Percentiles rank a stretch among this genome's conserved stretches.
Conservation (phyloP, 768 basidiomycete species). For the Boletus tylopilopsis region DNA sequence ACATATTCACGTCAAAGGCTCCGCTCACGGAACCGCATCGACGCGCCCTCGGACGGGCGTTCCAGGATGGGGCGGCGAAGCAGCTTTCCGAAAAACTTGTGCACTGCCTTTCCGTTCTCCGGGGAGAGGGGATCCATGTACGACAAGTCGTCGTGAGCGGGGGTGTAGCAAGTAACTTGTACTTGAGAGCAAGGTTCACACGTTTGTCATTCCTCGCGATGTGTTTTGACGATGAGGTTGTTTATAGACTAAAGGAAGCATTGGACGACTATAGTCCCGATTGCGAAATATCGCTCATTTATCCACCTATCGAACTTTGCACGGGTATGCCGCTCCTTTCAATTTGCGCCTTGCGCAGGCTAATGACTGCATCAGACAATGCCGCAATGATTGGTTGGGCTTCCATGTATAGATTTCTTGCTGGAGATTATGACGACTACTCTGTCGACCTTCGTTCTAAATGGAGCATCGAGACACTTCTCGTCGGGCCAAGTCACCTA, state of each 20-base stretch:
- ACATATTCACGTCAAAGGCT: conserved; percentile 41
- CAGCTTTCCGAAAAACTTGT: conserved; percentile 76
- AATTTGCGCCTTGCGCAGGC: background rate
- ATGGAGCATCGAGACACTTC: conserved; percentile 69
- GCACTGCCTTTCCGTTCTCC: conserved; percentile 35
- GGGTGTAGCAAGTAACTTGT: conserved; percentile 87
- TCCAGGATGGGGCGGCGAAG: conserved; percentile 65
- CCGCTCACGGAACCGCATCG: conserved; percentile 24
- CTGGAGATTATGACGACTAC: conserved; percentile 57
- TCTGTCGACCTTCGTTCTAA: conserved; percentile 57
- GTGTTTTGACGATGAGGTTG: background rate
- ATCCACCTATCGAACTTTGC: conserved; percentile 77
- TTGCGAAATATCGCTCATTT: conserved; percentile 47
- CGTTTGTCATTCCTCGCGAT: background rate
- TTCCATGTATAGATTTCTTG: conserved; percentile 75
- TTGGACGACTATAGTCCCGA: conserved; percentile 27
- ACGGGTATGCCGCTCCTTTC: conserved; percentile 52
- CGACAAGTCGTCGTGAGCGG: conserved; percentile 78
- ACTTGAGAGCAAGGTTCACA: conserved; percentile 60
- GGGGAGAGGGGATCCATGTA: conserved; percentile 44
- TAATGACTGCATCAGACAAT: conserved; percentile 57
- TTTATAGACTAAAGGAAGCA: conserved; percentile 33
- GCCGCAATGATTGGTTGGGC: conserved; percentile 98
- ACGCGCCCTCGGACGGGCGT: conserved; percentile 58
- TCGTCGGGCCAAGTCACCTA: background rate